A percentile compares a stretch with the other conserved stretches of the same genome.
These are phyloP conservation scores for Spathaspora girioi DNA, from an alignment of 805 yeast species.

Conservation along the genomic window DNA sequence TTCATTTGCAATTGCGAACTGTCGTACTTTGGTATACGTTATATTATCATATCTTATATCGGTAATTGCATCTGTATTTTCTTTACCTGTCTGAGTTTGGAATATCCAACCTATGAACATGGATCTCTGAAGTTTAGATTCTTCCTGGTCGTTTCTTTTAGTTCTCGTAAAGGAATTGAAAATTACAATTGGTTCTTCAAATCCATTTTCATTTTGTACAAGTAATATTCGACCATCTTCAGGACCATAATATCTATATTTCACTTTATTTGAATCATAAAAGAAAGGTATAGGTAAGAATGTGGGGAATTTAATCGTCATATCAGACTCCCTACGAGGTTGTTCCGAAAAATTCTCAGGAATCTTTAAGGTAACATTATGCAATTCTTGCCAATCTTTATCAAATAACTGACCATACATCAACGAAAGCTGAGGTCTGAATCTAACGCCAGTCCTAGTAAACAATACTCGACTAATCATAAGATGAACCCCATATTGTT, in stretches of 20 bases:
- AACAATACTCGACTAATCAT: conserved; percentile 28
- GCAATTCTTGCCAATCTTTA: conserved; percentile 19
- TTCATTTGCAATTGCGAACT: conserved; percentile 13
- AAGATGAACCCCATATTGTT: conserved; percentile 29
- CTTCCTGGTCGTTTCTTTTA: background rate
- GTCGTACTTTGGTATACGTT: conserved; percentile 17
- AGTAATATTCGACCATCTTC: conserved; percentile 25
- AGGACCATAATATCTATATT: conserved; percentile 17
- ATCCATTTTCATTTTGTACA: conserved; percentile 14
- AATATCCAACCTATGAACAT: conserved; percentile 32
- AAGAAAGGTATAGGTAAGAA: conserved; percentile 11
- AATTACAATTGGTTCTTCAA: conserved; percentile 14
- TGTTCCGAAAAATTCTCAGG: conserved; percentile 13
- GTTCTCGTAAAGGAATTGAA: conserved; percentile 11
- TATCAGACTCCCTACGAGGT: too few relatives aligned
- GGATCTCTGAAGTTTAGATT: conserved; percentile 14
- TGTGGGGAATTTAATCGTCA: conserved; percentile 11
- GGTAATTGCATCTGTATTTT: conserved; percentile 19
- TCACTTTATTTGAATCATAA: conserved; percentile 9
- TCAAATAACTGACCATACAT: conserved; percentile 19
- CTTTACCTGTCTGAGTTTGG: conserved; percentile 28
- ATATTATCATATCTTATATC: conserved; percentile 11
- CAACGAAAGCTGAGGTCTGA: conserved; percentile 23
- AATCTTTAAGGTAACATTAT: conserved; percentile 18
- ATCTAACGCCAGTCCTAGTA: conserved; percentile 17